These are phyloP conservation scores for Cladosporium halotolerans DNA, from an alignment of 2,329 filamentous ascomycete genomes.

Conservation along the genomic window DNA sequence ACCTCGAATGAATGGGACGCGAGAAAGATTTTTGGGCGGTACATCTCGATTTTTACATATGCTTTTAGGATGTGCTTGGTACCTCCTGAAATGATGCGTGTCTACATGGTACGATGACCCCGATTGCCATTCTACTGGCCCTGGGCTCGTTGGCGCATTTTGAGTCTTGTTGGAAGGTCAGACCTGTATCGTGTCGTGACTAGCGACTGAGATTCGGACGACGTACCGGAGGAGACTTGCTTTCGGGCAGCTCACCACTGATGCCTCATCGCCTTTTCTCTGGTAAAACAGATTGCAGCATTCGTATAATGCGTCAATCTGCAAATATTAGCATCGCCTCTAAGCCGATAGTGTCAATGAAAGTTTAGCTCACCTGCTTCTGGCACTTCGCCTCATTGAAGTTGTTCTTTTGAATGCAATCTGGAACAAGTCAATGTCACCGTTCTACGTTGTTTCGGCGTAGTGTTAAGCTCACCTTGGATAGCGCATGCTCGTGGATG, in stretches of 20 bases:
- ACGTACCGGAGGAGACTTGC: slow-evolving; percentile 59
- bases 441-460: too few species aligned
- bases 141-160: slow-evolving; percentile 69
- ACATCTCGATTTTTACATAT: slow-evolving; percentile 21
- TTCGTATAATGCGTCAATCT: slow-evolving; percentile 82
- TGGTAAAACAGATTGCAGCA: slow-evolving; percentile 89
- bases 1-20: slow-evolving; percentile 39
- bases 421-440: slow-evolving; percentile 5
- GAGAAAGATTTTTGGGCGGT: slow-evolving; percentile 38
- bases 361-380: slow-evolving; percentile 35
- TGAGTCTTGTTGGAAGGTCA: slow-evolving; percentile 47
- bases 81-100: not conserved
- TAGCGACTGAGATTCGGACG: not conserved
- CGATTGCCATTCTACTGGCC: slow-evolving; percentile 18
- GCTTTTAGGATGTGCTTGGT: not conserved
- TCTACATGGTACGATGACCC: not conserved
- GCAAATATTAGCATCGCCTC: slow-evolving; percentile 28
- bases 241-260: slow-evolving; percentile 79
- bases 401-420: slow-evolving; percentile 72
- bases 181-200: not conserved
- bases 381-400: slow-evolving; percentile 84
- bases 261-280: slow-evolving; percentile 67
- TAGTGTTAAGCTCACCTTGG: slow-evolving; percentile 55
- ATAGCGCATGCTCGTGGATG: slow-evolving; percentile 87
- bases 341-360: not conserved